Percentiles rank a stretch among this genome's conserved stretches.
These are phyloP conservation scores for Ophiostoma fasciatum DNA, from an alignment of 2,329 filamentous ascomycete species.

Conservation along the genomic window DNA sequence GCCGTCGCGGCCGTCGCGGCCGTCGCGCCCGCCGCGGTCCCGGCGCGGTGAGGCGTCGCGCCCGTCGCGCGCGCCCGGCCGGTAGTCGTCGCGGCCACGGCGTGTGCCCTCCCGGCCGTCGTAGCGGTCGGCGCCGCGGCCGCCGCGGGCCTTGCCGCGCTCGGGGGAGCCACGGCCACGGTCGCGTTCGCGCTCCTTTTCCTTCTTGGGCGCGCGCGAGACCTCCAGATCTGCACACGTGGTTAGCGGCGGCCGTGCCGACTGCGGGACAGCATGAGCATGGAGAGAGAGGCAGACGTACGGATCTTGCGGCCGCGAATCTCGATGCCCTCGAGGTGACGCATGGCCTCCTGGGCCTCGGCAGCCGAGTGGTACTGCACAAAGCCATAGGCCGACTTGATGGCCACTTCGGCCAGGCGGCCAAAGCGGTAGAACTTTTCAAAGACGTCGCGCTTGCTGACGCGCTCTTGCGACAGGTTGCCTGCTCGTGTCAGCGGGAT, in stretches of 20 bases:
- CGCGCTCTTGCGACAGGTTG: constrained; percentile 83
- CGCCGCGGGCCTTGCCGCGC: constrained; percentile 26
- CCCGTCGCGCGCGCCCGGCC: constrained; percentile 42
- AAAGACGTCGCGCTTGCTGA: constrained; percentile 88
- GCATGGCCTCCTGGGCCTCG: constrained; percentile 61
- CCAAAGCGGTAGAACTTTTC: constrained; percentile 79
- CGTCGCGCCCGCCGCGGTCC: constrained; percentile 40
- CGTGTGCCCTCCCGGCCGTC: constrained; percentile 32
- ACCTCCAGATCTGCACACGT: constrained; percentile 60
- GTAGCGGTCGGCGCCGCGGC: constrained; percentile 31
- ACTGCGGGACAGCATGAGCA: too few relatives aligned
- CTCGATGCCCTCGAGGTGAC: constrained; percentile 63
- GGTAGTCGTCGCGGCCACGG: constrained; percentile 50
- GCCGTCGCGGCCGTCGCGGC: constrained; percentile 26
- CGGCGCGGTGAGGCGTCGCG: constrained; percentile 40
- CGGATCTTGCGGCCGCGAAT: constrained; percentile 87
- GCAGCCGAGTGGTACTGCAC: constrained; percentile 75
- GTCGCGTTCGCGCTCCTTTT: constrained; percentile 26
- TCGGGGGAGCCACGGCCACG: constrained; percentile 39
- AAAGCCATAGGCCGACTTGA: constrained; percentile 94
- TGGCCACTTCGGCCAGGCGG: constrained; percentile 80
- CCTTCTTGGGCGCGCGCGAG: constrained; percentile 71
- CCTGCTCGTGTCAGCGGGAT: constrained; percentile 40
- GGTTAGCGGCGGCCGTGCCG: constrained; percentile 17
- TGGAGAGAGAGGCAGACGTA: constrained; percentile 31